Evolutionary conservation across 2,329 filamentous ascomycete genomes (phyloP).

Genomic region (Hortaea werneckii): DNA sequence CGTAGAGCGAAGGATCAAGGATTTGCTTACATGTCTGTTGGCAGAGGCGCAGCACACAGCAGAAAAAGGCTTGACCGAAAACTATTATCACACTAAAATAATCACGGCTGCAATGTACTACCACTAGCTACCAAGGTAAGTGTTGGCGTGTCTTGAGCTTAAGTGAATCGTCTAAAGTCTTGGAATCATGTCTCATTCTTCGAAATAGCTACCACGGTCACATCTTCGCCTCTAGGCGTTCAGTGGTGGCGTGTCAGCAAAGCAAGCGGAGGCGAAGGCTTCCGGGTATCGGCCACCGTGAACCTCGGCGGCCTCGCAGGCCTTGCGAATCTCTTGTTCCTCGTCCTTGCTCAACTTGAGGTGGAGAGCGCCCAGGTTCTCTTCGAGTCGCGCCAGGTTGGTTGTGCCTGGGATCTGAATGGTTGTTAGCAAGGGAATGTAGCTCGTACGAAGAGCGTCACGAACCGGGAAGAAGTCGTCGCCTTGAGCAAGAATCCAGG

Average conservation of each 20-base stretch:
- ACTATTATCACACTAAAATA: too few relatives aligned
- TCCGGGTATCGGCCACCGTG: conserved; percentile 32
- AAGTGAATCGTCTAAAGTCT: too few relatives aligned
- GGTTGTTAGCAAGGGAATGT: conserved; percentile 3
- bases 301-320: conserved; percentile 25
- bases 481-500: conserved; percentile 51
- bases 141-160: too few relatives aligned
- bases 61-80: too few relatives aligned
- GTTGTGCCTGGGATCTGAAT: conserved; percentile 41
- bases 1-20: too few relatives aligned
- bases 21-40: too few relatives aligned
- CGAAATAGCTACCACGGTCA: too few relatives aligned
- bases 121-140: too few relatives aligned
- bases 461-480: conserved; percentile 50
- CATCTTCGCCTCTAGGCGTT: too few relatives aligned
- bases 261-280: conserved; percentile 22
- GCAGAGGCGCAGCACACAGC: too few relatives aligned
- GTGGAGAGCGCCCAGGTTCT: conserved; percentile 32
- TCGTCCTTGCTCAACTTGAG: conserved; percentile 28
- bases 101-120: too few relatives aligned
- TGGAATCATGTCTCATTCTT: too few relatives aligned
- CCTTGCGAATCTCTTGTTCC: conserved; percentile 27
- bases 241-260: conserved; percentile 31
- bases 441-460: neutral
- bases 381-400: conserved; percentile 34